Base-by-base conservation (phyloP, 1,284 basidiomycete genomes). In the Sporisorium exsertum region DNA sequence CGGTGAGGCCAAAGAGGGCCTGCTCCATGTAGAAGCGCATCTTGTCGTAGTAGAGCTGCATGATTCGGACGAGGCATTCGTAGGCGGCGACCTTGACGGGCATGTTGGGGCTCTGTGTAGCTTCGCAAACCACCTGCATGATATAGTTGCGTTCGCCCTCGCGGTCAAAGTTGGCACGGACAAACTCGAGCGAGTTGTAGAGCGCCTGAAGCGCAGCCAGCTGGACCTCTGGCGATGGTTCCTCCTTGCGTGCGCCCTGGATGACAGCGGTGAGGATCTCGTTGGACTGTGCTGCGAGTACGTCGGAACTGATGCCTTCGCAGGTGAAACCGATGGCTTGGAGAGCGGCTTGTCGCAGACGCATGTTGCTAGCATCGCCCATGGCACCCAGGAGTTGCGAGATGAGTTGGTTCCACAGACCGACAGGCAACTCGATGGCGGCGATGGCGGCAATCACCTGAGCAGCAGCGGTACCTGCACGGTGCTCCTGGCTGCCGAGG, bases 11-110 rank as follows among this genome's bases (percentile, higher is more conserved):
- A 83, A 99, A 99, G 51, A 99, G 88, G 0, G 97, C 96, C 83
- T 96, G 93, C 86, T 99, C 97, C 96, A 99, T 98, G 88, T 99
- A 99, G 87, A 96, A 92, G 45, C 91, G 91, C 96, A 99, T 99
- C 89, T 97, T 97, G 84, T 97, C 94, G 87, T 99, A 99, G 88
- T 99, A 99, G 63, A 97, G 87, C 78, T 92, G 91, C 97, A 99
- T 99, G 85, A 98, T 96, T 81, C 92, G 90, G 51, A 99, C 97
- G 18, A 99, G 88, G 87, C 94, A 95, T 86, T 97, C 95, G 84
- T 97, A 99, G 16, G 82, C 80, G 13, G 81, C 78, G 15, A 83
- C 80, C 75, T 84, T 83, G 74, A 85, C 80, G 43, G 77, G 56
- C 88, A 97, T 94, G 57, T 98, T 94, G 49, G 90, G 87, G 18